phyloP scores from a whole-genome alignment of 768 basidiomycete species.

The Pleurotus citrinopileatus region DNA sequence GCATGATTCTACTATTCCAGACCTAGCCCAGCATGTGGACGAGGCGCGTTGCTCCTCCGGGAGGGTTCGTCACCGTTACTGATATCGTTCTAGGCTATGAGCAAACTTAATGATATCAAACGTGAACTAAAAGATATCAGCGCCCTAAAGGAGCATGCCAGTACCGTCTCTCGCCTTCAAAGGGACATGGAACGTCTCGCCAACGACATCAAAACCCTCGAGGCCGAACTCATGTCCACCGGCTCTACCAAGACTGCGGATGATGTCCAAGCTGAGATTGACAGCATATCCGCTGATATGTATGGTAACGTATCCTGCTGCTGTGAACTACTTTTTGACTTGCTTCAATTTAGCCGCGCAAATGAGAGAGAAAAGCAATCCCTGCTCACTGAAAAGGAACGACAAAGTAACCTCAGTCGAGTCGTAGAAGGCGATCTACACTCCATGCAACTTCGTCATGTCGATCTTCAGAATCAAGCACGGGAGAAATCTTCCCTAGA shows the following conservation, averaged over 20 bases:
- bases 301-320: constrained; percentile 25
- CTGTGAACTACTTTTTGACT: neutral
- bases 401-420: constrained; percentile 49
- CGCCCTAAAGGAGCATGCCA: constrained; percentile 58
- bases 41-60: constrained; percentile 41
- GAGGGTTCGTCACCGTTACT: constrained; percentile 4
- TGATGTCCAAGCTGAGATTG: constrained; percentile 80
- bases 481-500: constrained; percentile 58
- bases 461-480: constrained; percentile 52
- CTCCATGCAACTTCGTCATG: constrained; percentile 58
- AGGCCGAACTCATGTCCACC: constrained; percentile 63
- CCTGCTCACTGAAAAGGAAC: constrained; percentile 60
- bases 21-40: constrained; percentile 52
- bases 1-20: constrained; percentile 53
- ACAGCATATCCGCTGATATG: constrained; percentile 61
- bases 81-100: constrained; percentile 38
- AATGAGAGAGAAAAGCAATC: constrained; percentile 62
- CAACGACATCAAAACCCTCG: constrained; percentile 60
- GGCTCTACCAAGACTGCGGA: constrained; percentile 82
- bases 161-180: constrained; percentile 54
- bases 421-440: constrained; percentile 61
- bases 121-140: constrained; percentile 59
- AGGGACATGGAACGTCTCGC: constrained; percentile 57
- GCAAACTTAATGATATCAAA: constrained; percentile 51
- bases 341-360: constrained; percentile 43